Evolutionary conservation across 1,284 basidiomycete species (phyloP).

Genomic region (Ustilago trichophora): DNA sequence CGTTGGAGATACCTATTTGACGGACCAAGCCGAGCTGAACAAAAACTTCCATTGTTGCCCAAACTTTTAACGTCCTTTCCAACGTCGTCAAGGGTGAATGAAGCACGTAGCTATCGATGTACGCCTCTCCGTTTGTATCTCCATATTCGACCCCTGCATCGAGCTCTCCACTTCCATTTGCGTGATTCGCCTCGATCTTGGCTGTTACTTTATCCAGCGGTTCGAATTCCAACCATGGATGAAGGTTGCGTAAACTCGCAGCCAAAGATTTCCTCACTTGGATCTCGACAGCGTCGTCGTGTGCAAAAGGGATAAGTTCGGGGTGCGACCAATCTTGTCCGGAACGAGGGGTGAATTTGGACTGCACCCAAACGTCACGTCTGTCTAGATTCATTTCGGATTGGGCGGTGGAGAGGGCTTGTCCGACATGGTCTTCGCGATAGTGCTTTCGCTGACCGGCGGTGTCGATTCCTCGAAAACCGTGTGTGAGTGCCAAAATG

Average conservation of each 20-base stretch:
- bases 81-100: constrained; percentile 58
- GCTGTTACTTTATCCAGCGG: constrained; percentile 9
- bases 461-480: constrained; percentile 63
- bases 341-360: constrained; percentile 59
- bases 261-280: constrained; percentile 52
- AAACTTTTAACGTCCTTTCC: constrained; percentile 57
- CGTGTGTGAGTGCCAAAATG: constrained; percentile 50
- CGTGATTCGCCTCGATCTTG: constrained; percentile 19
- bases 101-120: constrained; percentile 59
- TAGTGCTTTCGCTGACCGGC: constrained; percentile 64
- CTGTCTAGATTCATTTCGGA: constrained; percentile 42
- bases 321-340: constrained; percentile 55
- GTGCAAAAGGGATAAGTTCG: constrained; percentile 46
- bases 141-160: constrained; percentile 39
- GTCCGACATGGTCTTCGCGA: constrained; percentile 61
- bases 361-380: constrained; percentile 58
- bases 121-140: constrained; percentile 37
- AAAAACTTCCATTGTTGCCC: constrained; percentile 58
- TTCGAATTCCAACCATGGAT: constrained; percentile 43
- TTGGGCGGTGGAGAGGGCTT: constrained; percentile 41
- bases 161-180: constrained; percentile 3
- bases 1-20: constrained; percentile 56
- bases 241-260: constrained; percentile 39
- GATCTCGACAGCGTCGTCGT: constrained; percentile 40
- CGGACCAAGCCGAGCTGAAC: constrained; percentile 55